These are phyloP conservation scores for Trichophyton equinum DNA, from an alignment of 2,329 filamentous ascomycete species.

Conservation along the genomic window DNA sequence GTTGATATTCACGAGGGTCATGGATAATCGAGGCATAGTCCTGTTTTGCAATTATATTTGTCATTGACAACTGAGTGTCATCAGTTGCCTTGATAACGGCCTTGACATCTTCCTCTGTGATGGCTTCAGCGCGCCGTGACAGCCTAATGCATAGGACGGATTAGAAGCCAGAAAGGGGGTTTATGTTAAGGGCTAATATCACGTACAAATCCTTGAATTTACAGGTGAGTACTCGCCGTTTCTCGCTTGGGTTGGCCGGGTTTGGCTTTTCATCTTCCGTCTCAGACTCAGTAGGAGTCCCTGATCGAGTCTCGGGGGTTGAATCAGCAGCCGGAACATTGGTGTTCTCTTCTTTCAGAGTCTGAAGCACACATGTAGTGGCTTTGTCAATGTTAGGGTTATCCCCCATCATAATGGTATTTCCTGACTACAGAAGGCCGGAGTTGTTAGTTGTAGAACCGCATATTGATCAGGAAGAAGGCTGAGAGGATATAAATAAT, in stretches of 20 bases:
- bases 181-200: background rate
- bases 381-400: background rate
- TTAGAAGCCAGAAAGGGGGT: conserved; percentile 3
- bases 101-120: conserved; percentile 30
- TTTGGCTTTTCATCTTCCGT: background rate
- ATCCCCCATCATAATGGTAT: background rate
- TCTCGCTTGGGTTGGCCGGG: conserved; percentile 27
- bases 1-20: conserved; percentile 77
- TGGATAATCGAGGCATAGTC: conserved; percentile 50
- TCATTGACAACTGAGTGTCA: conserved; percentile 42
- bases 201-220: conserved; percentile 39
- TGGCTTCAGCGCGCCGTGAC: conserved; percentile 31
- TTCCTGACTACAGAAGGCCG: background rate
- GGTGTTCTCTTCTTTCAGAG: background rate
- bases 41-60: conserved; percentile 42
- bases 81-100: conserved; percentile 21
- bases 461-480: background rate
- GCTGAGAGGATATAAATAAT: too few relatives aligned
- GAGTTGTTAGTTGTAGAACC: background rate
- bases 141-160: conserved; percentile 18
- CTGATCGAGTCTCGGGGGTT: background rate
- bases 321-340: background rate
- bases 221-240: conserved; percentile 39
- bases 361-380: background rate
- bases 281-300: background rate